Percentiles rank a stretch among this genome's conserved stretches.
These are phyloP conservation scores for Micractinium conductrix DNA, from an alignment of 139 green algal species.

Conservation along the genomic window DNA sequence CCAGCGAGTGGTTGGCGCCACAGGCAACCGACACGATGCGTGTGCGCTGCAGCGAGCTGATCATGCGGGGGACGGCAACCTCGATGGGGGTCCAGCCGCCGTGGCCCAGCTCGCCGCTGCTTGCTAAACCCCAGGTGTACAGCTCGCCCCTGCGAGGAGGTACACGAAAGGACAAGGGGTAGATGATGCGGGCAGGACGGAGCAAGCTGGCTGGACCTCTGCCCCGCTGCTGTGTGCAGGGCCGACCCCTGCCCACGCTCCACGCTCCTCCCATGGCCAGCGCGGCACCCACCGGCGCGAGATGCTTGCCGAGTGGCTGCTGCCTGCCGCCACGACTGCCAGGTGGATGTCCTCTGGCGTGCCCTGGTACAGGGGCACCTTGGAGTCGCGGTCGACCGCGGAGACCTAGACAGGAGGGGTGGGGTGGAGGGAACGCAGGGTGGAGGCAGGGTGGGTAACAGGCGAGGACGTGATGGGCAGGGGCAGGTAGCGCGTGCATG, in stretches of 20 bases:
- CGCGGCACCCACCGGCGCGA: conserved; percentile 59
- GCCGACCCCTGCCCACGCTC: too few relatives aligned
- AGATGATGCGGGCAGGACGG: too few relatives aligned
- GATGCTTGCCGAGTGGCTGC: conserved; percentile 67
- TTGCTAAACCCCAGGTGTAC: conserved; percentile 82
- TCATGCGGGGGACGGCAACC: conserved; percentile 48
- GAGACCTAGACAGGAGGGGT: not conserved
- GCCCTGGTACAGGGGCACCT: conserved; percentile 24
- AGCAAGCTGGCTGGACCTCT: not conserved
- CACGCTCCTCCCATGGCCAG: too few relatives aligned
- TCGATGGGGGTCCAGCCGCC: conserved; percentile 71
- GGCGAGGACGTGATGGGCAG: too few relatives aligned
- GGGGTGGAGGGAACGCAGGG: not conserved
- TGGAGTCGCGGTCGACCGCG: conserved; percentile 48
- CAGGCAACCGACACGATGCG: conserved; percentile 76
- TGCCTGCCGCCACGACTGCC: conserved; percentile 74
- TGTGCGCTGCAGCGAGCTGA: conserved; percentile 45
- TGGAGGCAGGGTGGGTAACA: too few relatives aligned
- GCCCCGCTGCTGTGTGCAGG: too few relatives aligned
- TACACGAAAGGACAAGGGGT: not conserved
- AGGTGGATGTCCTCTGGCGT: conserved; percentile 48
- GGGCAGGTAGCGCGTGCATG: too few relatives aligned
- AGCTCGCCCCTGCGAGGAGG: conserved; percentile 62
- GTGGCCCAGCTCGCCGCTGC: conserved; percentile 78
- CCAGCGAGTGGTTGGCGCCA: conserved; percentile 82